phyloP scores from a whole-genome alignment of 148 eudicot species.

The Euryodendron excelsum region DNA sequence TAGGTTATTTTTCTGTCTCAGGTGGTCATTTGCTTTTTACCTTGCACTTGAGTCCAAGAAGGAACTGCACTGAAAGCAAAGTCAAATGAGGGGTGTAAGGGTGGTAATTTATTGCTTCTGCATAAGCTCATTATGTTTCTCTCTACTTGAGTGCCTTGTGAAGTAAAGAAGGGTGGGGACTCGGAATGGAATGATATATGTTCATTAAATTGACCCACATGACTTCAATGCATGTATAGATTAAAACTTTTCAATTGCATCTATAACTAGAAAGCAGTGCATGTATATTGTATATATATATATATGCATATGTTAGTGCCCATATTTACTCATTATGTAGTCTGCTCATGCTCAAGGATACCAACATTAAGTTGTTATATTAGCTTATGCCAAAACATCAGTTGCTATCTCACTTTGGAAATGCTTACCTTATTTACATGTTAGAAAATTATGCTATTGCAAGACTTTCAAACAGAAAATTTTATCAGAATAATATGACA shows the following conservation, averaged over 20 bases:
- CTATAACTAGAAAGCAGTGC: too few species aligned
- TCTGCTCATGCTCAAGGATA: too few species aligned
- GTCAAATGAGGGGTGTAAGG: neutral
- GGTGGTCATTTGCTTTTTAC: neutral
- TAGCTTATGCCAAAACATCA: too few species aligned
- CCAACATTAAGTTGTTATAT: too few species aligned
- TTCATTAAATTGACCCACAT: neutral
- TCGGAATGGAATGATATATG: conserved; percentile 1
- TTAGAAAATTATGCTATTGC: too few species aligned
- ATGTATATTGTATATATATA: neutral
- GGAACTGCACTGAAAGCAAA: neutral
- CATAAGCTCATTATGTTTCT: neutral
- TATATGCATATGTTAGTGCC: neutral
- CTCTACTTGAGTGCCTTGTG: conserved; percentile 9
- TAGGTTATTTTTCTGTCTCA: neutral
- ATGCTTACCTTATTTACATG: too few species aligned
- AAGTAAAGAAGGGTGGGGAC: conserved; percentile 4
- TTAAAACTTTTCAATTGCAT: neutral
- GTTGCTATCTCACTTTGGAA: too few species aligned
- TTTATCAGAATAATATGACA: too few species aligned
- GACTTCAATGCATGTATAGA: neutral
- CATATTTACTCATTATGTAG: too few species aligned
- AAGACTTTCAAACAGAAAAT: too few species aligned
- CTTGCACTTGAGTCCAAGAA: neutral
- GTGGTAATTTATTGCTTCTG: conserved; percentile 9